A percentile compares a stretch with the other conserved stretches of the same genome.
phyloP scores from a whole-genome alignment of 768 basidiomycete species.

The Tulasnella calospora region DNA sequence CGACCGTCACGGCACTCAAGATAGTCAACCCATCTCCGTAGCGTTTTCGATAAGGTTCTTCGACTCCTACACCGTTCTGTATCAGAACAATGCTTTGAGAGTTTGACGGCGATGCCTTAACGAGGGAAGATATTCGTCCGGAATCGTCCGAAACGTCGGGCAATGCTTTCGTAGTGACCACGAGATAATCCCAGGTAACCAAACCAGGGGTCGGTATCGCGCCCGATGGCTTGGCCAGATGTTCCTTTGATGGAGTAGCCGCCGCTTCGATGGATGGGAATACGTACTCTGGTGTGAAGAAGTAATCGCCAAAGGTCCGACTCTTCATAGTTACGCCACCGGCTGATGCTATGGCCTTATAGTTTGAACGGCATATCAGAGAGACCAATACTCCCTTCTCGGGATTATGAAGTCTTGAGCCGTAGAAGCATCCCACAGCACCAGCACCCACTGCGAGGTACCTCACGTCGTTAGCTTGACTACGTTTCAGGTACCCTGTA shows the following conservation, averaged over 20 bases:
- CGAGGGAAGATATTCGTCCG: constrained; percentile 16
- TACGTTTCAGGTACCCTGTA: neutral
- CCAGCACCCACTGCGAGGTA: constrained; percentile 34
- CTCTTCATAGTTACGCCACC: constrained; percentile 33
- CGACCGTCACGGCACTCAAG: constrained; percentile 35
- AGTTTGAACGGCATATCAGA: constrained; percentile 36
- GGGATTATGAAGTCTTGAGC: constrained; percentile 33
- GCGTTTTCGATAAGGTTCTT: constrained; percentile 33
- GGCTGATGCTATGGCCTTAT: constrained; percentile 31
- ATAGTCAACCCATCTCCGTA: constrained; percentile 31
- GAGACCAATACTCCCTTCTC: constrained; percentile 32
- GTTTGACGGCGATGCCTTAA: constrained; percentile 25
- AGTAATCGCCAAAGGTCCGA: constrained; percentile 34
- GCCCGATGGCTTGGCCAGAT: neutral
- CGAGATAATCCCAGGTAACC: constrained; percentile 33
- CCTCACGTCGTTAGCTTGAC: neutral
- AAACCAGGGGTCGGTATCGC: neutral
- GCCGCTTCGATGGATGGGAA: constrained; percentile 33
- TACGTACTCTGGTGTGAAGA: constrained; percentile 33
- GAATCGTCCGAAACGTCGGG: constrained; percentile 34
- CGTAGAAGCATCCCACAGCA: constrained; percentile 36
- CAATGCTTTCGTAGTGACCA: constrained; percentile 36
- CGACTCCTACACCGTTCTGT: constrained; percentile 37
- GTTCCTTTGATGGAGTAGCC: neutral
- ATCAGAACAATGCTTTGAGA: constrained; percentile 32